phyloP scores from a whole-genome alignment of 441 rosid species.

The Croton setiger region DNA sequence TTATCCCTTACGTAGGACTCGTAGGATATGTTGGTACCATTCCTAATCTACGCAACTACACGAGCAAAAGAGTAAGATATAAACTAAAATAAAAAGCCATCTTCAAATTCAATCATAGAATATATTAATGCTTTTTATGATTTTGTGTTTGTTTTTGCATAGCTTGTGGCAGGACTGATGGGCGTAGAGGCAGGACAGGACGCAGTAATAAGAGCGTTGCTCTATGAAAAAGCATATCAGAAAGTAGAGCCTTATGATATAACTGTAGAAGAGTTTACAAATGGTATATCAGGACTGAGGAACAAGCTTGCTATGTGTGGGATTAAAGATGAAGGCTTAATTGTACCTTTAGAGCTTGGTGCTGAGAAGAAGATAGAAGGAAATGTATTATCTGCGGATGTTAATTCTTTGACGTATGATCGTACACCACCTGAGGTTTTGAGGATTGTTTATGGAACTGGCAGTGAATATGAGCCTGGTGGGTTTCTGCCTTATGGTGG shows the following conservation, averaged over 20 bases:
- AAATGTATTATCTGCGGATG: conserved; percentile 42
- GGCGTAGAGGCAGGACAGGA: conserved; percentile 84
- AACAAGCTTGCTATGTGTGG: conserved; percentile 43
- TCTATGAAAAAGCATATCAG: conserved; percentile 39
- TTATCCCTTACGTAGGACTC: conserved; percentile 66
- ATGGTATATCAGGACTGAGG: conserved; percentile 34
- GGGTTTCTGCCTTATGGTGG: conserved; percentile 50
- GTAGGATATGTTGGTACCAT: conserved; percentile 59
- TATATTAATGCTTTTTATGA: not conserved
- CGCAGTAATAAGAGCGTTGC: conserved; percentile 45
- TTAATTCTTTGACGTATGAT: conserved; percentile 34
- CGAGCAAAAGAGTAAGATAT: conserved; percentile 39
- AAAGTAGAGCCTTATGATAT: conserved; percentile 44
- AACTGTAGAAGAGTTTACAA: conserved; percentile 42
- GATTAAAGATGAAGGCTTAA: conserved; percentile 51
- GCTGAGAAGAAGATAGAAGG: conserved; percentile 37
- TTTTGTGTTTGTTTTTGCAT: not conserved
- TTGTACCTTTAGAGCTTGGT: conserved; percentile 37
- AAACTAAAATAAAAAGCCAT: too few relatives aligned
- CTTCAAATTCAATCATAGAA: too few relatives aligned
- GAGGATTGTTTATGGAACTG: conserved; percentile 37
- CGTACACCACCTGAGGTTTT: conserved; percentile 40
- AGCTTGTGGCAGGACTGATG: conserved; percentile 58
- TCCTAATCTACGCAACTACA: conserved; percentile 34
- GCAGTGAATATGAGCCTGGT: conserved; percentile 39